phyloP scores from a whole-genome alignment of 2,329 filamentous ascomycete species.

The Aspergillus cejpii region DNA sequence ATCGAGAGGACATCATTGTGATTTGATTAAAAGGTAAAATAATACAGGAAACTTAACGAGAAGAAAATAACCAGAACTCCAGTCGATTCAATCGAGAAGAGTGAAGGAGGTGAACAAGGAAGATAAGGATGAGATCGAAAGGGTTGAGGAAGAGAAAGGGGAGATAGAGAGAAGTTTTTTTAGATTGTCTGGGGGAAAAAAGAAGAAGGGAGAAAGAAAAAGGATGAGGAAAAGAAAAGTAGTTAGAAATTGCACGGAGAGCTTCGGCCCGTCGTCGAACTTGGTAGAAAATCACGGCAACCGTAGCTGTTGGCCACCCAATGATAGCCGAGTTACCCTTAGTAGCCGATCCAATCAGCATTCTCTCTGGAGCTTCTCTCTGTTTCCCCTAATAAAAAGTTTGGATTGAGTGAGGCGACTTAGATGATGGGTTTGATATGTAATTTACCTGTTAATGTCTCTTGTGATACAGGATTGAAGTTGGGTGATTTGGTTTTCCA shows the following conservation, averaged over 20 bases:
- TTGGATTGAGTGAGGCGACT: not conserved
- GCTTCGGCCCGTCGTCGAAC: conserved; percentile 34
- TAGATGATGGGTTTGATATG: no score
- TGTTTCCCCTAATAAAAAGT: not conserved
- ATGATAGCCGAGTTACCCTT: conserved; percentile 13
- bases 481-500: no score
- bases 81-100: conserved; percentile 32
- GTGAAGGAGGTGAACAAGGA: conserved; percentile 12
- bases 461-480: no score
- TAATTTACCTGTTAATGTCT: no score
- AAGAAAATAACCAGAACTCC: conserved; percentile 24
- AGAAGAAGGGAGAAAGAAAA: conserved; percentile 26
- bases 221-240: conserved; percentile 23
- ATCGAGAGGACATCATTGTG: conserved; percentile 66
- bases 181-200: conserved; percentile 14
- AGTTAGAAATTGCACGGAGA: conserved; percentile 32
- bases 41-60: conserved; percentile 32
- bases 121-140: conserved; percentile 17
- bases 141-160: conserved; percentile 18
- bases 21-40: conserved; percentile 27
- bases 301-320: conserved; percentile 7
- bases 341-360: conserved; percentile 12
- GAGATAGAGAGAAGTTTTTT: conserved; percentile 21
- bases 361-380: no score
- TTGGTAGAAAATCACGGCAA: conserved; percentile 32